Conservation (phyloP, 192 early-diverging fungal genomes). For the Coemansia sp. region DNA sequence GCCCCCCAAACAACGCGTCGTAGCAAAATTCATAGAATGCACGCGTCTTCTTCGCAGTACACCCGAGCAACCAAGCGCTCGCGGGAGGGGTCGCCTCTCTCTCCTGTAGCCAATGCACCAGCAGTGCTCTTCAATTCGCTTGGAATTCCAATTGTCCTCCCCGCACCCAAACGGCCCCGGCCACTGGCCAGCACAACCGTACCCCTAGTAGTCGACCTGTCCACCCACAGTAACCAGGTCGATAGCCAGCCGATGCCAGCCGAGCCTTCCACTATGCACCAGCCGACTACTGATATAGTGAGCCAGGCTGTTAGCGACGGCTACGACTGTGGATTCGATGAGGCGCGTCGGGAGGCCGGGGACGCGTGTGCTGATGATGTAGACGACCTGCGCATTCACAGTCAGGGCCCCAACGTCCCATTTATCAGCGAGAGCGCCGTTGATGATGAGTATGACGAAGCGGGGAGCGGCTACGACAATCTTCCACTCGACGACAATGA, state of each 20-base stretch:
- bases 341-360: background rate
- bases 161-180: constrained; percentile 7
- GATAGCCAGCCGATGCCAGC: background rate
- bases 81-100: background rate
- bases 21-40: background rate
- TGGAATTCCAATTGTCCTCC: constrained; percentile 15
- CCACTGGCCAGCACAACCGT: background rate
- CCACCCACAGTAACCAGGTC: background rate
- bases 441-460: background rate
- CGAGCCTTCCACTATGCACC: background rate
- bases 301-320: background rate
- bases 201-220: background rate
- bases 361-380: background rate
- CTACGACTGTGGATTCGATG: background rate
- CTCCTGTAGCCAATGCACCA: background rate
- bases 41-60: background rate
- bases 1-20: background rate
- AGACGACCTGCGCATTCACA: background rate
- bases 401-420: background rate
- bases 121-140: background rate
- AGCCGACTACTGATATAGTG: background rate
- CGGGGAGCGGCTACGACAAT: background rate
- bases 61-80: background rate
- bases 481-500: background rate
- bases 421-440: background rate